Evolutionary conservation across 768 basidiomycete genomes (phyloP).

Genomic region (Jaapia argillacea): DNA sequence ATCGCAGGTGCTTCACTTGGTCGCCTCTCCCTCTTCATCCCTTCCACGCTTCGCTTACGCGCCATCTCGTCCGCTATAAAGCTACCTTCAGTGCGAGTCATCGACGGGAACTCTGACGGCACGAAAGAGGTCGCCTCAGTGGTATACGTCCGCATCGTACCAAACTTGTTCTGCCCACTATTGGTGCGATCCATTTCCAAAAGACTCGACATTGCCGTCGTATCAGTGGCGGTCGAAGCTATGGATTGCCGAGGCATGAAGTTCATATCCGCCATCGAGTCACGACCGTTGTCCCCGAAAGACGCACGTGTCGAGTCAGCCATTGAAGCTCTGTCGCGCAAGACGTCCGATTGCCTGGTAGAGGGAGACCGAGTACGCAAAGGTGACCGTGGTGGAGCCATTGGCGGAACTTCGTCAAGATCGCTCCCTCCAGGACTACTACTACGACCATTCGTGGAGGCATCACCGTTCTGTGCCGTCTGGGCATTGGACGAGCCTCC

Average conservation of each 20-base stretch:
- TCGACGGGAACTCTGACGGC: constrained; percentile 47
- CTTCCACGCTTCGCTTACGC: constrained; percentile 23
- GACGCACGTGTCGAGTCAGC: constrained; percentile 19
- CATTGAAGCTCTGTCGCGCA: constrained; percentile 5
- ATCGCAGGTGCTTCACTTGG: constrained; percentile 50
- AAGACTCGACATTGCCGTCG: constrained; percentile 48
- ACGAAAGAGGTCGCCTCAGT: constrained; percentile 66
- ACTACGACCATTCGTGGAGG: constrained; percentile 6
- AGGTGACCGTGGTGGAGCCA: constrained; percentile 42
- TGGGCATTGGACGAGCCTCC: constrained; percentile 15
- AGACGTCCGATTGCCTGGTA: background rate
- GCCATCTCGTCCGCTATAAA: constrained; percentile 31
- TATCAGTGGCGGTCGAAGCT: constrained; percentile 49
- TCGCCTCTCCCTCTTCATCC: constrained; percentile 39
- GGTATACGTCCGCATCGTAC: constrained; percentile 72
- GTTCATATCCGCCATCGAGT: constrained; percentile 22
- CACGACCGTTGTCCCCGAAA: constrained; percentile 23
- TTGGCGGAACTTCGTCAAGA: constrained; percentile 27
- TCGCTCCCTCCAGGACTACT: constrained; percentile 17
- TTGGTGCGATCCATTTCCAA: constrained; percentile 39
- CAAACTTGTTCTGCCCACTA: constrained; percentile 50
- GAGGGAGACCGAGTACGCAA: constrained; percentile 28
- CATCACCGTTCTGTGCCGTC: constrained; percentile 20
- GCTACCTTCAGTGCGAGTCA: constrained; percentile 57
- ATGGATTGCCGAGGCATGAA: constrained; percentile 47